phyloP scores from a whole-genome alignment of 306 rosid genomes.

The Trifolium pratense region DNA sequence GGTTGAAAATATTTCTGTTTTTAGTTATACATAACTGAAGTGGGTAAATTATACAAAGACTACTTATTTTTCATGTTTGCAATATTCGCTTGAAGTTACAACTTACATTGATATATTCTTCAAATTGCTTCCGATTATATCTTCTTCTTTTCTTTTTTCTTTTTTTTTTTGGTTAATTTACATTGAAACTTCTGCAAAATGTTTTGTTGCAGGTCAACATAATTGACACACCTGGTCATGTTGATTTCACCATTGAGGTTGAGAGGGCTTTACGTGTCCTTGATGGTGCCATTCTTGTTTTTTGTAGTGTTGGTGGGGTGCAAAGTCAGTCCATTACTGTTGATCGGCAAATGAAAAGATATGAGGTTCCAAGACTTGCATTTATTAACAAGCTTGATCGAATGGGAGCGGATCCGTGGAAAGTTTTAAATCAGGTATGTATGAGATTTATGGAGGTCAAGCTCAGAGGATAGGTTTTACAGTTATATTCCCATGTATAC shows the following conservation, averaged over 20 bases:
- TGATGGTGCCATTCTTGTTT: constrained; percentile 99
- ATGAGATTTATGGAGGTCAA: constrained; percentile 35
- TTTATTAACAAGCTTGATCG: constrained; percentile 96
- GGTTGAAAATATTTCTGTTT: constrained; percentile 14
- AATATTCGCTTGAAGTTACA: constrained; percentile 11
- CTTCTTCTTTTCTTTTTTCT: not conserved
- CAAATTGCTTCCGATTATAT: constrained; percentile 14
- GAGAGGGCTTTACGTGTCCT: constrained; percentile 98
- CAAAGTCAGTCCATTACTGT: constrained; percentile 99
- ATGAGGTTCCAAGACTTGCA: constrained; percentile 94
- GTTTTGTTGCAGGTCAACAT: constrained; percentile 81
- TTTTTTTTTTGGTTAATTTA: constrained; percentile 12
- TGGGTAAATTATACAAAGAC: constrained; percentile 18
- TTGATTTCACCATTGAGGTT: constrained; percentile 96
- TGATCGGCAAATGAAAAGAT: constrained; percentile 98
- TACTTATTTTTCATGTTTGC: constrained; percentile 20
- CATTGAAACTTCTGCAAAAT: constrained; percentile 30
- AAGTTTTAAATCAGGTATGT: constrained; percentile 89
- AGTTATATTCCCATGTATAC: constrained; percentile 26
- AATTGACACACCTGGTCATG: constrained; percentile 98
- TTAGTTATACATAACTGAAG: constrained; percentile 21
- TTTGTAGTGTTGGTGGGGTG: constrained; percentile 98
- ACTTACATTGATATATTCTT: constrained; percentile 10
- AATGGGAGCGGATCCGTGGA: constrained; percentile 99
- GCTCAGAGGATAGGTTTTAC: constrained; percentile 4